Percentiles rank a stretch among this genome's conserved stretches.
These are phyloP conservation scores for Leishmania aethiopica DNA, from an alignment of 208 protist species.

Conservation along the genomic window DNA sequence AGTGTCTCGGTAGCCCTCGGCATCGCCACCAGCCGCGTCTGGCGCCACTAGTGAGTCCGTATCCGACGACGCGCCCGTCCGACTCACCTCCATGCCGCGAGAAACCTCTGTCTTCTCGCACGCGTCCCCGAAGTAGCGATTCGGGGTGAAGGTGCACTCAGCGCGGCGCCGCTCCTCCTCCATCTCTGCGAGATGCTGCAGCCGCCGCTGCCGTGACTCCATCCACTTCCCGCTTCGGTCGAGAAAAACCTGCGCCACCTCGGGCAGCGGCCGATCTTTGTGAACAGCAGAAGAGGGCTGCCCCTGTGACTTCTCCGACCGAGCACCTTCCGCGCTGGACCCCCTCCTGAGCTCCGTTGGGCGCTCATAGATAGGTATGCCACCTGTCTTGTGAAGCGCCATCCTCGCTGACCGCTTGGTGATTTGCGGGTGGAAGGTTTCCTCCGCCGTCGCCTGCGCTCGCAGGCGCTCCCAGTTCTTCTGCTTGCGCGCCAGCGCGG, in stretches of 20 bases:
- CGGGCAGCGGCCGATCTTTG: constrained; percentile 15
- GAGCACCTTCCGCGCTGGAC: not conserved
- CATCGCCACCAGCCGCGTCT: not conserved
- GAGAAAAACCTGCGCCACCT: constrained; percentile 31
- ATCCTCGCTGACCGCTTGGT: constrained; percentile 28
- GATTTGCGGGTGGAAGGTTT: constrained; percentile 48
- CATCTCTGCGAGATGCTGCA: constrained; percentile 19
- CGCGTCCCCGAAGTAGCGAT: constrained; percentile 11
- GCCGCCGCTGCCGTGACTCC: constrained; percentile 28
- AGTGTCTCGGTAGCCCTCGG: constrained; percentile 1
- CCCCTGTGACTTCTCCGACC: not conserved
- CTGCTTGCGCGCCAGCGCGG: constrained; percentile 27
- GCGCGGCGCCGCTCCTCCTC: constrained; percentile 23
- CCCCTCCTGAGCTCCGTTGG: not conserved
- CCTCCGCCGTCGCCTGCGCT: constrained; percentile 25
- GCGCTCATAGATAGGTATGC: constrained; percentile 45
- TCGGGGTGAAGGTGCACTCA: constrained; percentile 39
- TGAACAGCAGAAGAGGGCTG: not conserved
- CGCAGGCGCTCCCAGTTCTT: constrained; percentile 25
- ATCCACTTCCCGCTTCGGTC: constrained; percentile 48
- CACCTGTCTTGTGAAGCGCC: constrained; percentile 37
- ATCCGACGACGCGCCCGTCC: not conserved
- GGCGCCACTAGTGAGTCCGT: not conserved
- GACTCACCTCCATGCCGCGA: not conserved
- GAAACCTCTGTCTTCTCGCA: not conserved